phyloP scores from a whole-genome alignment of 78 protist species.

The Thecamonas trahens region DNA sequence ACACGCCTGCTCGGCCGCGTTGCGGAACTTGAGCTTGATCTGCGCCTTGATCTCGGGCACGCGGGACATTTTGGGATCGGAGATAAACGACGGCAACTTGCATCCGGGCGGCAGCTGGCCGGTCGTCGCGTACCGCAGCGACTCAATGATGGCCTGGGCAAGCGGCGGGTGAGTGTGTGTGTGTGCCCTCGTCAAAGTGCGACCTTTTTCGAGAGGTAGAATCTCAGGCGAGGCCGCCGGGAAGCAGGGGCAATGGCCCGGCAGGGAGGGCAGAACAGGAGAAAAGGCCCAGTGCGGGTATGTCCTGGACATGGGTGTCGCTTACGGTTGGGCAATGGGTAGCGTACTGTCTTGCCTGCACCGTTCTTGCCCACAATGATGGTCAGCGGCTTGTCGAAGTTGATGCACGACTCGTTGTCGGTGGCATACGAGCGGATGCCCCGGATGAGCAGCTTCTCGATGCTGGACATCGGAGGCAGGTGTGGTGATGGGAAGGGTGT shows the following conservation, averaged over 20 bases:
- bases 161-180: too few species aligned
- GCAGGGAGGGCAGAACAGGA: too few species aligned
- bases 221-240: background rate
- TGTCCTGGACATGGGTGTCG: too few species aligned
- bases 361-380: constrained; percentile 96
- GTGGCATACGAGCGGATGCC: constrained; percentile 78
- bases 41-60: constrained; percentile 82
- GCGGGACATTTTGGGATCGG: constrained; percentile 75
- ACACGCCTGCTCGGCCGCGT: background rate
- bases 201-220: too few species aligned
- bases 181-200: too few species aligned
- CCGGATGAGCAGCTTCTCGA: constrained; percentile 60
- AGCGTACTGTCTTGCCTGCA: constrained; percentile 95
- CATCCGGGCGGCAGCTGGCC: constrained; percentile 93
- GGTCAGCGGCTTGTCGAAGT: constrained; percentile 83
- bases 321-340: too few species aligned
- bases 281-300: too few species aligned
- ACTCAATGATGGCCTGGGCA: constrained; percentile 90
- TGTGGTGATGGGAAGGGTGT: too few species aligned
- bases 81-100: constrained; percentile 75
- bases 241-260: background rate
- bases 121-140: constrained; percentile 75
- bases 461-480: constrained; percentile 78
- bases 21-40: constrained; percentile 68
- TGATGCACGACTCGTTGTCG: constrained; percentile 32